Percentiles rank a stretch among this genome's conserved stretches.
These are phyloP conservation scores for Filosporella fistucella DNA, from an alignment of 495 filamentous ascomycete genomes.

Conservation along the genomic window DNA sequence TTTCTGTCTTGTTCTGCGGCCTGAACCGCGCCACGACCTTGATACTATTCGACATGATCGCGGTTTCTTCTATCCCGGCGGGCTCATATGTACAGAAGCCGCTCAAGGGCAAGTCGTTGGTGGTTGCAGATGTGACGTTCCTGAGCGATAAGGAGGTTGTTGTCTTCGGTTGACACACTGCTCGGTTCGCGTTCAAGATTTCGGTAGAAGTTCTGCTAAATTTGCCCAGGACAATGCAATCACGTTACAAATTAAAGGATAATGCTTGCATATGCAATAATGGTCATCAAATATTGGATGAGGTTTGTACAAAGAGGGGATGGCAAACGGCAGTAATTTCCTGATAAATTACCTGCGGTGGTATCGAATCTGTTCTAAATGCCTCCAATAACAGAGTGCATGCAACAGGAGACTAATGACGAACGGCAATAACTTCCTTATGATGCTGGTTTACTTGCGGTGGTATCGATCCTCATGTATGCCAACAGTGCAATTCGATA, in stretches of 20 bases:
- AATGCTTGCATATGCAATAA: background rate
- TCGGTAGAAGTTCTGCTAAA: constrained; percentile 2
- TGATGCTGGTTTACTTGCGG: too few relatives aligned
- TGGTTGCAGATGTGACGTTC: constrained; percentile 9
- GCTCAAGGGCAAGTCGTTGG: background rate
- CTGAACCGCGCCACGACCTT: constrained; percentile 95
- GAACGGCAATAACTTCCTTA: too few relatives aligned
- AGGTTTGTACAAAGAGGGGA: too few relatives aligned
- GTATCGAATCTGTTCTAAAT: too few relatives aligned
- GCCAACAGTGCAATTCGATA: too few relatives aligned
- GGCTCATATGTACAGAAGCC: constrained; percentile 19
- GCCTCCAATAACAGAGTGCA: too few relatives aligned
- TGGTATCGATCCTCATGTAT: too few relatives aligned
- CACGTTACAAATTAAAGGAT: constrained; percentile 7
- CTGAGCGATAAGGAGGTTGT: constrained; percentile 22
- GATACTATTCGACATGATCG: constrained; percentile 46
- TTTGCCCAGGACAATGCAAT: constrained; percentile 14
- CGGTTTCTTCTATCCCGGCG: constrained; percentile 13
- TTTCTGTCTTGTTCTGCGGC: constrained; percentile 91
- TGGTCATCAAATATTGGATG: background rate
- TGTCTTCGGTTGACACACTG: constrained; percentile 16
- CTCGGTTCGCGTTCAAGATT: constrained; percentile 6
- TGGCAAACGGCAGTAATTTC: too few relatives aligned
- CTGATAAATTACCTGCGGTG: too few relatives aligned
- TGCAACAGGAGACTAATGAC: too few relatives aligned